Evolutionary conservation across 2,329 filamentous ascomycete species (phyloP).

Genomic region (Stemphylium lycopersici): DNA sequence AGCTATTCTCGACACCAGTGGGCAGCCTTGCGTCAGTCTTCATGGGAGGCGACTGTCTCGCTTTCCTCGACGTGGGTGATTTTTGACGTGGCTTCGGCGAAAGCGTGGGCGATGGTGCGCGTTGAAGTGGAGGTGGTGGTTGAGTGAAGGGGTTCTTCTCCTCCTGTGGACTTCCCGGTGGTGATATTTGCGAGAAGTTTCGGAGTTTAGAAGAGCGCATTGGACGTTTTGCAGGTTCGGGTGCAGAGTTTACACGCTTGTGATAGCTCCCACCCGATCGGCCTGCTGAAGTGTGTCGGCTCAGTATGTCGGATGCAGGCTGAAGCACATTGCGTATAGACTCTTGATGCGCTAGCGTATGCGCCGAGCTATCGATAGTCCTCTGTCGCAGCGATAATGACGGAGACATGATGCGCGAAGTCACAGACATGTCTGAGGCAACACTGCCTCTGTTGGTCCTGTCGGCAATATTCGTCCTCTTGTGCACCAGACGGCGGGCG

Average conservation of each 20-base stretch:
- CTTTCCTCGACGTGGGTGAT: slow-evolving; percentile 26
- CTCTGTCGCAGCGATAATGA: slow-evolving; percentile 39
- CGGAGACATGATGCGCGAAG: slow-evolving; percentile 32
- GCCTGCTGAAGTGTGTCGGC: slow-evolving; percentile 34
- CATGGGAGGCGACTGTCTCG: slow-evolving; percentile 11
- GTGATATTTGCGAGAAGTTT: slow-evolving; percentile 29
- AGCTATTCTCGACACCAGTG: slow-evolving; percentile 29
- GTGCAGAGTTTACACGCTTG: slow-evolving; percentile 45
- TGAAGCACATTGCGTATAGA: slow-evolving; percentile 41
- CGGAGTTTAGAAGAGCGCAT: slow-evolving; percentile 17
- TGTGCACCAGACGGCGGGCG: slow-evolving; percentile 58
- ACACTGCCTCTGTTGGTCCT: slow-evolving; percentile 42
- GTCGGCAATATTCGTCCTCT: slow-evolving; percentile 57
- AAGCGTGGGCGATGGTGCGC: slow-evolving; percentile 23
- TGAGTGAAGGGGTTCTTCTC: slow-evolving; percentile 10
- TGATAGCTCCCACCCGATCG: slow-evolving; percentile 26
- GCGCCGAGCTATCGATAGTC: slow-evolving; percentile 37
- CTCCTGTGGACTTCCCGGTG: slow-evolving; percentile 28
- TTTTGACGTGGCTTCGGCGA: slow-evolving; percentile 21
- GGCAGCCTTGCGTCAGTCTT: slow-evolving; percentile 11
- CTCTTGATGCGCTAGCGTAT: slow-evolving; percentile 41
- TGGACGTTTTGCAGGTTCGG: slow-evolving; percentile 28
- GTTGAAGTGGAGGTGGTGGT: slow-evolving; percentile 17
- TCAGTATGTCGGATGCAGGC: slow-evolving; percentile 44
- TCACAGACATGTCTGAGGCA: slow-evolving; percentile 33